These are phyloP conservation scores for Tripterygium wilfordii DNA, from an alignment of 177 flowering plant species.

Conservation along the genomic window DNA sequence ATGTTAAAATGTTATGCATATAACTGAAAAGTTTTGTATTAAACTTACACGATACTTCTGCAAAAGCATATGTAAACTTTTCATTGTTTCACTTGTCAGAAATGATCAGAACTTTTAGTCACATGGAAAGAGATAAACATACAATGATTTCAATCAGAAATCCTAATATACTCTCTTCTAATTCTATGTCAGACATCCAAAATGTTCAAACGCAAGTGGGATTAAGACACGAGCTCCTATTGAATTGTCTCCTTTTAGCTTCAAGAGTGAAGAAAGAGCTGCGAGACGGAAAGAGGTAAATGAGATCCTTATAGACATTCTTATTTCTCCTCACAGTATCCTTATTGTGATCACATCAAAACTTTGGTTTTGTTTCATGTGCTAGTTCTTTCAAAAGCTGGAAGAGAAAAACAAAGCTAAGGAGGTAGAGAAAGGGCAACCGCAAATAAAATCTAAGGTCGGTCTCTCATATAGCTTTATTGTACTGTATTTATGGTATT, in stretches of 20 bases:
- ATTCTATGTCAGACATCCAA: conserved; percentile 29
- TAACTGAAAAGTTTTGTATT: too few relatives aligned
- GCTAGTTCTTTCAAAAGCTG: conserved; percentile 53
- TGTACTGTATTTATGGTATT: background rate
- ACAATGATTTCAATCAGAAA: too few relatives aligned
- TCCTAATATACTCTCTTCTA: background rate
- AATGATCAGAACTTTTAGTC: too few relatives aligned
- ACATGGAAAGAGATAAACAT: too few relatives aligned
- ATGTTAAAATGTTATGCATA: too few relatives aligned
- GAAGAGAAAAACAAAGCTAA: conserved; percentile 47
- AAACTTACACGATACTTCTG: too few relatives aligned
- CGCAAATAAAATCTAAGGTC: conserved; percentile 42
- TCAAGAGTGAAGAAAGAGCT: conserved; percentile 87
- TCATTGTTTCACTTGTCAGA: too few relatives aligned
- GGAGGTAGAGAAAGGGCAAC: conserved; percentile 34
- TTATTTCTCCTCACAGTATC: background rate
- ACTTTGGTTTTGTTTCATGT: conserved; percentile 4
- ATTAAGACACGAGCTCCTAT: conserved; percentile 30
- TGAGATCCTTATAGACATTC: background rate
- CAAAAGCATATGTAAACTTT: too few relatives aligned
- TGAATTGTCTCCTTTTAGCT: conserved; percentile 50
- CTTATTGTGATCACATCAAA: background rate
- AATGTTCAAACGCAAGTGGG: conserved; percentile 26
- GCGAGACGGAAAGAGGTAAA: conserved; percentile 79
- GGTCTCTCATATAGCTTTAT: background rate